Conservation (phyloP, 805 yeast species). For the Yarrowia sp. region DNA sequence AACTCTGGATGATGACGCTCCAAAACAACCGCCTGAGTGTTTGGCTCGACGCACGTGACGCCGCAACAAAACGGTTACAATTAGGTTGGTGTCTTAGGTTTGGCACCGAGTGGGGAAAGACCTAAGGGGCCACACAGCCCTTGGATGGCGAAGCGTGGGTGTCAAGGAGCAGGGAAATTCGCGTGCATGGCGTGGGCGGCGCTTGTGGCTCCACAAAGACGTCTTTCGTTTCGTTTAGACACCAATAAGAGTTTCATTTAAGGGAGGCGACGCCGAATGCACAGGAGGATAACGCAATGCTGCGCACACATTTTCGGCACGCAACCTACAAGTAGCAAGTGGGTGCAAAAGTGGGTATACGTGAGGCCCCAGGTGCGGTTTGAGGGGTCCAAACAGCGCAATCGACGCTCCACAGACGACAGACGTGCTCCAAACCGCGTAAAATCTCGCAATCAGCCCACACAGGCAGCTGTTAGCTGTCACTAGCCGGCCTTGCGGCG, state of each 20-base stretch:
- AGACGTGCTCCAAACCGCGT: no score
- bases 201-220: no score
- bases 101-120: conserved; percentile 19
- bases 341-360: no score
- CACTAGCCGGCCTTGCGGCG: conserved; percentile 15
- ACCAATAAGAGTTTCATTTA: conserved; percentile 1
- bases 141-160: background rate
- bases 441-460: no score
- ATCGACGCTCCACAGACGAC: no score
- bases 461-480: background rate
- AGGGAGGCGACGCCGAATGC: conserved; percentile 1
- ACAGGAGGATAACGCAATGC: conserved; percentile 19
- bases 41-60: conserved; percentile 10
- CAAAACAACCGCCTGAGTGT: background rate
- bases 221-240: no score
- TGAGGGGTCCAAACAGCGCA: no score
- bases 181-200: no score
- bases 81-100: conserved; percentile 15
- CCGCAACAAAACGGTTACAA: conserved; percentile 11
- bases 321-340: background rate
- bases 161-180: background rate
- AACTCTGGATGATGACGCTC: background rate
- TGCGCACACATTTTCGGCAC: conserved; percentile 11
- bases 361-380: no score
- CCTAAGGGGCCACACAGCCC: background rate